Evolutionary conservation across 2,329 filamentous ascomycete genomes (phyloP).

Genomic region (Xylariaceae sp.): DNA sequence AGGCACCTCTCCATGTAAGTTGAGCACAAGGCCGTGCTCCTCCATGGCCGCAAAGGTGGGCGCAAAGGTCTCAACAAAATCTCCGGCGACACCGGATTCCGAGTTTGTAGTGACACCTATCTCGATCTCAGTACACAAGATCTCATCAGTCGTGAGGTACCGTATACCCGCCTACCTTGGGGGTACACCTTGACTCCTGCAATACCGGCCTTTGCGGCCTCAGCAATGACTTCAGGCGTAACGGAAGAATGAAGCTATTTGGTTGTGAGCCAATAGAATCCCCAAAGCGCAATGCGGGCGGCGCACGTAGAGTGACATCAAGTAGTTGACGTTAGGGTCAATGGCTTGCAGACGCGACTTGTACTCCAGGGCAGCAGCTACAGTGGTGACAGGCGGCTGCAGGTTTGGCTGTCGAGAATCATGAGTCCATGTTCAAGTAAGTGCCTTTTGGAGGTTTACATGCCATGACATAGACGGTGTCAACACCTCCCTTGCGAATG

Average conservation of each 20-base stretch:
- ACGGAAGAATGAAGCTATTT: constrained; percentile 52
- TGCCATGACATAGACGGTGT: constrained; percentile 52
- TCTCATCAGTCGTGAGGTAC: constrained; percentile 31
- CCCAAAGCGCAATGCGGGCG: not conserved
- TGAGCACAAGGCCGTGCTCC: constrained; percentile 72
- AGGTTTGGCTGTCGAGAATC: constrained; percentile 14
- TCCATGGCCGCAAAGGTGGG: constrained; percentile 89
- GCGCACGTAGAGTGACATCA: constrained; percentile 65
- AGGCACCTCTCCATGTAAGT: constrained; percentile 86
- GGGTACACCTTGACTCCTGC: constrained; percentile 68
- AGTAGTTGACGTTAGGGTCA: constrained; percentile 58
- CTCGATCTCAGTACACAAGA: constrained; percentile 7
- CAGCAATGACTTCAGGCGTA: constrained; percentile 63
- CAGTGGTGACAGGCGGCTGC: constrained; percentile 27
- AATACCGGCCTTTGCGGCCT: constrained; percentile 69
- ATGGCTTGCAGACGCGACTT: constrained; percentile 54
- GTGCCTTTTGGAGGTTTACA: constrained; percentile 9
- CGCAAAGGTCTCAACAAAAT: constrained; percentile 58
- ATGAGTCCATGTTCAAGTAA: constrained; percentile 14
- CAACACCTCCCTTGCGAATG: constrained; percentile 57
- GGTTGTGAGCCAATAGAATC: constrained; percentile 15
- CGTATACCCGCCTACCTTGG: constrained; percentile 34
- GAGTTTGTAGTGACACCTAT: constrained; percentile 61
- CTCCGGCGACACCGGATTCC: constrained; percentile 62
- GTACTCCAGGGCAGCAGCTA: constrained; percentile 61